Evolutionary conservation across 805 yeast genomes (phyloP).

Genomic region (Metschnikowia koreensis): DNA sequence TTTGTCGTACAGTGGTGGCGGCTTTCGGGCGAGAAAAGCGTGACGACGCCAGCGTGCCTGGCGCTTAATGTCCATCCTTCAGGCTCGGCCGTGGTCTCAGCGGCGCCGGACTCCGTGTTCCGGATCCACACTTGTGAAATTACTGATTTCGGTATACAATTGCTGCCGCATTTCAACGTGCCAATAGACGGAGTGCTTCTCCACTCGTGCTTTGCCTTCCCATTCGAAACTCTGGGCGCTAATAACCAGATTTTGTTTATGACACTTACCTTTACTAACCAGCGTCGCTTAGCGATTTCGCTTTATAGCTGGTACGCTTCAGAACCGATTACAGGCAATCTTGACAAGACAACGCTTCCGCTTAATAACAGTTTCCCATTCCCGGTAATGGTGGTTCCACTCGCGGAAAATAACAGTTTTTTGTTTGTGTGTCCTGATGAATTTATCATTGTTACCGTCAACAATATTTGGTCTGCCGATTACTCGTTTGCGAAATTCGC

Average conservation of each 20-base stretch:
- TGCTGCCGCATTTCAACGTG: conserved; percentile 39
- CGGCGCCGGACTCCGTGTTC: conserved; percentile 35
- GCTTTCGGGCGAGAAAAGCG: conserved; percentile 14
- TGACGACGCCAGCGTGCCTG: conserved; percentile 25
- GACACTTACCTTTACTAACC: conserved; percentile 35
- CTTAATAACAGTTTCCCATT: conserved; percentile 38
- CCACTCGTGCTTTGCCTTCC: conserved; percentile 43
- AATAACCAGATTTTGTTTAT: conserved; percentile 35
- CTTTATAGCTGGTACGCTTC: conserved; percentile 42
- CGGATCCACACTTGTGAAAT: conserved; percentile 37
- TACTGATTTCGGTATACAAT: conserved; percentile 37
- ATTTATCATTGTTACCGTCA: conserved; percentile 37
- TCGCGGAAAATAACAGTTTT: conserved; percentile 35
- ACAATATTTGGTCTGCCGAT: conserved; percentile 49
- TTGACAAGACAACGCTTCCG: conserved; percentile 39
- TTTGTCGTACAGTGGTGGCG: conserved; percentile 54
- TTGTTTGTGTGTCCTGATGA: conserved; percentile 36
- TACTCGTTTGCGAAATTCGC: conserved; percentile 28
- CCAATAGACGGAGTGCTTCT: conserved; percentile 41
- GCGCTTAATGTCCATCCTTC: conserved; percentile 34
- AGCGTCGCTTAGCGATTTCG: conserved; percentile 35
- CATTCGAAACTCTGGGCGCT: conserved; percentile 23
- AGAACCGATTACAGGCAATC: conserved; percentile 28
- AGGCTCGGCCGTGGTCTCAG: conserved; percentile 39
- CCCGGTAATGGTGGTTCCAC: conserved; percentile 44